A percentile compares a stretch with the other conserved stretches of the same genome.
phyloP scores from a whole-genome alignment of 352 stramenopile species.

The Albugo candida region DNA sequence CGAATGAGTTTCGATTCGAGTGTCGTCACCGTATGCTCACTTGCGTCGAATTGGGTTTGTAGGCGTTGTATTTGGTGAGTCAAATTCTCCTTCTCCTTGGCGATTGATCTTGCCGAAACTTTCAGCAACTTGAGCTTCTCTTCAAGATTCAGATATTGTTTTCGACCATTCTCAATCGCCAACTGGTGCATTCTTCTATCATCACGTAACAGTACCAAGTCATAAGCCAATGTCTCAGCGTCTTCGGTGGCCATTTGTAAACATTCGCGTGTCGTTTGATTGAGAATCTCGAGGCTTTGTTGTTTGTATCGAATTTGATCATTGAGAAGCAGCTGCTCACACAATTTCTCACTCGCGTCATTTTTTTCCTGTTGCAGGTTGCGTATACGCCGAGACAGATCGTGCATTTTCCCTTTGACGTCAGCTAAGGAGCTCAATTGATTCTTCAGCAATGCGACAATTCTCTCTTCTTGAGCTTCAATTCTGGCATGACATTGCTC shows the following conservation, averaged over 20 bases:
- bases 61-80: constrained; percentile 17
- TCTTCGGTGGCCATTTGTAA: no score
- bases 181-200: no score
- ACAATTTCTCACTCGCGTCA: no score
- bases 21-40: constrained; percentile 14
- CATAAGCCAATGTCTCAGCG: no score
- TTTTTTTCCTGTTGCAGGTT: no score
- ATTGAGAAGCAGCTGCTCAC: no score
- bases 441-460: constrained; percentile 3
- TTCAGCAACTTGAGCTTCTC: constrained; percentile 17
- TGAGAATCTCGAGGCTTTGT: no score
- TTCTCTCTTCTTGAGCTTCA: constrained; percentile 3
- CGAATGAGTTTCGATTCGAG: constrained; percentile 26
- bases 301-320: no score
- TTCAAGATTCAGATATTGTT: not conserved
- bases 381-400: not conserved
- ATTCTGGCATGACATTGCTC: not conserved
- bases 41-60: constrained; percentile 17
- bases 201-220: no score
- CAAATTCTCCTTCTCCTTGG: constrained; percentile 22
- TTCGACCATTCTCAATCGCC: no score
- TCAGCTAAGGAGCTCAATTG: constrained; percentile 7
- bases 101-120: constrained; percentile 16
- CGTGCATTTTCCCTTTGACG: constrained; percentile 6
- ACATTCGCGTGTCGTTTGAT: no score